Percentiles rank a stretch among this genome's conserved stretches.
phyloP scores from a whole-genome alignment of 176 grass and related monocot genomes.

The Melocanna baccifera region DNA sequence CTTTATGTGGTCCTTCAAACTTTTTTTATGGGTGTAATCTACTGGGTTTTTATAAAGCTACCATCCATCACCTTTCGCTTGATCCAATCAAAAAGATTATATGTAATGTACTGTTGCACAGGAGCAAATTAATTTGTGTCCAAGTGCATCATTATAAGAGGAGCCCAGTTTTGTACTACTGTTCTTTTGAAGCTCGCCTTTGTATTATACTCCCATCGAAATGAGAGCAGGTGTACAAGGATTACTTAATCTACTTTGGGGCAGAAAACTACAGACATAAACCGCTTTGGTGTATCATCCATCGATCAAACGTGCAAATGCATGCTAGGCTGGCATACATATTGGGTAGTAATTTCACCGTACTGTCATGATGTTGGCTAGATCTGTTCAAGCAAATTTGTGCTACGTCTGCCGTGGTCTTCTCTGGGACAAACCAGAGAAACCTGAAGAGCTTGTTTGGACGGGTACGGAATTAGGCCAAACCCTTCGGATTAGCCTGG shows the following conservation, averaged over 20 bases:
- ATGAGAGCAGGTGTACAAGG: background rate
- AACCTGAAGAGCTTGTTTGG: background rate
- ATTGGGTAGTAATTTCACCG: background rate
- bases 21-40: constrained; percentile 6
- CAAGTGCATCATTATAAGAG: background rate
- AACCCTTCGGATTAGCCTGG: background rate
- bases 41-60: constrained; percentile 18
- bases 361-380: background rate
- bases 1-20: constrained; percentile 21
- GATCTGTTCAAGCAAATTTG: background rate
- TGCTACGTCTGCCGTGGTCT: background rate
- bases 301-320: background rate
- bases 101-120: constrained; percentile 18
- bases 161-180: background rate
- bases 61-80: constrained; percentile 17
- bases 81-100: constrained; percentile 8
- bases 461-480: too few relatives aligned
- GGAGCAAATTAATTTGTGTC: background rate
- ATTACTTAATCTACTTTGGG: background rate
- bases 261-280: background rate
- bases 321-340: background rate
- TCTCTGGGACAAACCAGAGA: background rate
- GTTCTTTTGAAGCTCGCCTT: background rate
- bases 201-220: background rate
- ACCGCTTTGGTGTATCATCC: constrained; percentile 8